Base-by-base conservation (phyloP, 2,329 filamentous ascomycete species). In the Onygenales sp. region DNA sequence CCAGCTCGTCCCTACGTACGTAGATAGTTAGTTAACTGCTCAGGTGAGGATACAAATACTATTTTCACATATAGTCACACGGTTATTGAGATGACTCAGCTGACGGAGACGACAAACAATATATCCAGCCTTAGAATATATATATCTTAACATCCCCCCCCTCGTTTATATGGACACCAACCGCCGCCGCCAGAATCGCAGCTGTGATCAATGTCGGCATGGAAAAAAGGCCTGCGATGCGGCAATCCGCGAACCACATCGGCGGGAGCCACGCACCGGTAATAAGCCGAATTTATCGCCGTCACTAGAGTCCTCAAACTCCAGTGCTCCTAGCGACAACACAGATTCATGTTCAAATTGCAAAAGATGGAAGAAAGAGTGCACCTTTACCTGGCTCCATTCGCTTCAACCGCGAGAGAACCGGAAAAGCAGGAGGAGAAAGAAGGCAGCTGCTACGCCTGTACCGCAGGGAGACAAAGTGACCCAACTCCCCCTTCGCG, bases 141-240 rank as follows among this genome's bases (percentile, higher is more conserved):
- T 7, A 3, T 7, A 11, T 41, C 38, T 27, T 27, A 27, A 27
- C 21, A 27, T 27, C 3, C 5, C 1, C 38, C 38, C 38, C 38
- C 11, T 17, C 10, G 14, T 14, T 11, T 14, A 41, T 4, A 41
- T 41, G 38, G 38, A 41, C 11, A 14, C 38, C 38, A 41, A 41
- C 21, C 38, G 50, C 17, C 66, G 70, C 44, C 70, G 70, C 54
- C 71, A 74, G 53, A 67, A 73, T 54, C 66, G 72, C 48, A 75
- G 72, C 55, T 76, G 73, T 57, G 73, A 76, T 54, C 72, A 72
- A 53, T 76, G 73, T 58, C 67, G 73, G 21, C 72, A 70, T 56
- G 72, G 73, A 21, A 75, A 75, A 58, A 62, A 72, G 52, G 72
- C 69, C 5, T 76, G 73, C 59, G 72, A 76, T 57, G 72, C 70